These are phyloP conservation scores for Nicotiana benthamiana DNA, from an alignment of 257 asterid species.

Conservation along the genomic window DNA sequence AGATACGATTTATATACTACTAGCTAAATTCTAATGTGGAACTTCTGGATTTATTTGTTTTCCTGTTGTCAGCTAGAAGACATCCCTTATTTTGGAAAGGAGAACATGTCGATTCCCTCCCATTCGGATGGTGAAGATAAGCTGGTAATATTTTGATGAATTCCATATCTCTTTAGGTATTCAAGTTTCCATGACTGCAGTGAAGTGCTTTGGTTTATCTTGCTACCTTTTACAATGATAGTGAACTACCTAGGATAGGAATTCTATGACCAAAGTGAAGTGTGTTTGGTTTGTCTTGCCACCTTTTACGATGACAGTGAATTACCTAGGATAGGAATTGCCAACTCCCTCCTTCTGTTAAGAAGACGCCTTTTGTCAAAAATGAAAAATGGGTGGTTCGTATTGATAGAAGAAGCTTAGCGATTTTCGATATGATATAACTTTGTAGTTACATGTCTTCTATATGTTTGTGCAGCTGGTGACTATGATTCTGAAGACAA, in stretches of 20 bases:
- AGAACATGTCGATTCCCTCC: slow-evolving; percentile 27
- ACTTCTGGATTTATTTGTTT: not conserved
- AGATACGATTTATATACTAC: not conserved
- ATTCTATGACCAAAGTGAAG: not conserved
- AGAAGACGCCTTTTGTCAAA: not conserved
- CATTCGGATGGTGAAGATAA: slow-evolving; percentile 39
- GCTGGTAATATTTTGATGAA: slow-evolving; percentile 27
- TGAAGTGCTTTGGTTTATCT: not conserved
- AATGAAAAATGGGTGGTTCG: not conserved
- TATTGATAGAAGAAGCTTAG: not conserved
- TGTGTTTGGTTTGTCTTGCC: not conserved
- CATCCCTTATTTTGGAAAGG: slow-evolving; percentile 27
- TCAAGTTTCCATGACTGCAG: not conserved
- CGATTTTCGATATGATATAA: not conserved
- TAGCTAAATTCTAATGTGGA: slow-evolving; percentile 1
- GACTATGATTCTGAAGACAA: not conserved
- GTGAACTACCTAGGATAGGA: too few relatives aligned
- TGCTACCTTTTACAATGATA: not conserved
- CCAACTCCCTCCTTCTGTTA: not conserved
- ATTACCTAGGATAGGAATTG: not conserved
- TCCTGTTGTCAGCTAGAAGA: slow-evolving; percentile 34
- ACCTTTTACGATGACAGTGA: not conserved
- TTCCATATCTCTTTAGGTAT: not conserved
- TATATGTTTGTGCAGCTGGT: not conserved
- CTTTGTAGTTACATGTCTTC: not conserved